A percentile compares a stretch with the other conserved stretches of the same genome.
phyloP scores from a whole-genome alignment of 768 basidiomycete genomes.

The Suillus subluteus region DNA sequence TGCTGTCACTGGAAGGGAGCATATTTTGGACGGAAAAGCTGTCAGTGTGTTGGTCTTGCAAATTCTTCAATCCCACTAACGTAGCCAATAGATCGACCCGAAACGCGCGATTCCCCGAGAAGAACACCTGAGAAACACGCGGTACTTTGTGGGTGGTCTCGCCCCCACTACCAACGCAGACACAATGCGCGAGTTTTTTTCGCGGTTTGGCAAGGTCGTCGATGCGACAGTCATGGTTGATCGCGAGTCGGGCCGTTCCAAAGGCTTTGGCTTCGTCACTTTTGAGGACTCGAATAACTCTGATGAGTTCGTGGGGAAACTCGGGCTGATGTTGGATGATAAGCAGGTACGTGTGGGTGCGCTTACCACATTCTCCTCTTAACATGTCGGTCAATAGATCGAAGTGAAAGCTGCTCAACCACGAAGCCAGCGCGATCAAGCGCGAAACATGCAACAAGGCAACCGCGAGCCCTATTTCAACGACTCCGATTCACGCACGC shows the following conservation, averaged over 20 bases:
- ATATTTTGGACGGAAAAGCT: constrained; percentile 78
- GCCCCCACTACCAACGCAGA: constrained; percentile 70
- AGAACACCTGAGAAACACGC: constrained; percentile 75
- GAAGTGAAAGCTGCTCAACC: constrained; percentile 85
- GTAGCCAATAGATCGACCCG: constrained; percentile 69
- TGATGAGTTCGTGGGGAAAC: constrained; percentile 67
- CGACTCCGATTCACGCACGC: constrained; percentile 40
- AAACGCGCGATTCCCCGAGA: constrained; percentile 86
- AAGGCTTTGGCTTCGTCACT: constrained; percentile 87
- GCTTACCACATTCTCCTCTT: background rate
- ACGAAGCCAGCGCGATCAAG: constrained; percentile 62
- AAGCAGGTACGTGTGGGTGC: constrained; percentile 57
- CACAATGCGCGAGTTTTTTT: constrained; percentile 70
- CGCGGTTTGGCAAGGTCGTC: constrained; percentile 75
- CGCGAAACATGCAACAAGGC: constrained; percentile 34
- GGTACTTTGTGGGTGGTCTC: constrained; percentile 83
- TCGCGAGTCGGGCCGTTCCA: constrained; percentile 70
- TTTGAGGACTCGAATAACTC: constrained; percentile 68
- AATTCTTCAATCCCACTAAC: constrained; percentile 8
- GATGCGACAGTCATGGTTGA: constrained; percentile 90
- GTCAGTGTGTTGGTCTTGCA: constrained; percentile 42
- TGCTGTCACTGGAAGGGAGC: constrained; percentile 66
- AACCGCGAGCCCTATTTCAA: constrained; percentile 36
- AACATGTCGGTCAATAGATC: constrained; percentile 48
- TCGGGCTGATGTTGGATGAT: constrained; percentile 73